Evolutionary conservation across 108 stramenopile species (phyloP).

Genomic region (Schizochytrium sp.): DNA sequence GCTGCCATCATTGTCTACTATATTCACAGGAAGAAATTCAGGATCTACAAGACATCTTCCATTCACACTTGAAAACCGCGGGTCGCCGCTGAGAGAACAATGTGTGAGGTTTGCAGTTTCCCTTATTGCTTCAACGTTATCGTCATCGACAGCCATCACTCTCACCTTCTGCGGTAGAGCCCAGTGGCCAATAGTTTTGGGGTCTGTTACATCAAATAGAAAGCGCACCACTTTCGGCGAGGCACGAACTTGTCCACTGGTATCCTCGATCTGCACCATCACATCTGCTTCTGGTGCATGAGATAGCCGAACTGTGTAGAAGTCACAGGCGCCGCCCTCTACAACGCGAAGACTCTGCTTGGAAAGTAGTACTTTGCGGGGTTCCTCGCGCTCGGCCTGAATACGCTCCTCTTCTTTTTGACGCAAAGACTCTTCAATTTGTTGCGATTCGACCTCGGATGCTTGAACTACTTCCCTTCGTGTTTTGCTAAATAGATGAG

Average conservation of each 20-base stretch:
- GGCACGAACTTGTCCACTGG: conserved; percentile 24
- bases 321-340: conserved; percentile 53
- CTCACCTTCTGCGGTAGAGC: conserved; percentile 29
- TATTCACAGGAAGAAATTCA: background rate
- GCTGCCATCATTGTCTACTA: conserved; percentile 47
- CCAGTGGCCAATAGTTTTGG: background rate
- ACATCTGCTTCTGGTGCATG: conserved; percentile 37
- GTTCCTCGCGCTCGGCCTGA: background rate
- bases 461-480: background rate
- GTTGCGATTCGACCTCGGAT: background rate
- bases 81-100: conserved; percentile 24
- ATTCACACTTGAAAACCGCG: conserved; percentile 35
- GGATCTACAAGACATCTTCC: conserved; percentile 20
- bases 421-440: background rate
- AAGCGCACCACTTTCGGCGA: conserved; percentile 51
- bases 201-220: background rate
- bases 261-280: conserved; percentile 52
- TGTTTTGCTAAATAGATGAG: background rate
- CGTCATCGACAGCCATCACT: conserved; percentile 57
- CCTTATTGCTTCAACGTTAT: conserved; percentile 34
- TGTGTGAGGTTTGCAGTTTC: conserved; percentile 36
- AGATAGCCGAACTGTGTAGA: conserved; percentile 25
- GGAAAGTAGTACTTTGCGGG: conserved; percentile 36
- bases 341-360: conserved; percentile 26
- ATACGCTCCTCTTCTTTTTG: background rate